Conservation (phyloP, 805 yeast genomes). For the Metschnikowia arizonensis region DNA sequence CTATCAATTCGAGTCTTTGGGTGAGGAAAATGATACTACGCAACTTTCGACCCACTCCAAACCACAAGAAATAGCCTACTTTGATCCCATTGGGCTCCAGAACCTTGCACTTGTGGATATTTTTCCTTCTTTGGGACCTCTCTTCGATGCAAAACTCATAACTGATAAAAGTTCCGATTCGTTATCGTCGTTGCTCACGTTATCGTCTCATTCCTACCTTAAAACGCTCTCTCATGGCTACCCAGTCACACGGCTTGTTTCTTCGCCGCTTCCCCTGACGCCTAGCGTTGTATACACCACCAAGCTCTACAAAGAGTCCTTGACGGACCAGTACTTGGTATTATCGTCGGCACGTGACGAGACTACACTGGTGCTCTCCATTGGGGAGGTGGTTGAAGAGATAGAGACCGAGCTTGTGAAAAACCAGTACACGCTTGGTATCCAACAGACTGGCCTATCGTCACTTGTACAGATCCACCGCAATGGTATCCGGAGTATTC, state of each 20-base stretch:
- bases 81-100: constrained; percentile 38
- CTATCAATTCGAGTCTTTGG: constrained; percentile 78
- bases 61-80: neutral
- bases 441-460: constrained; percentile 59
- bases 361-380: constrained; percentile 66
- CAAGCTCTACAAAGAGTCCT: constrained; percentile 41
- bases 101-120: constrained; percentile 59
- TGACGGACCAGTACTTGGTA: constrained; percentile 59
- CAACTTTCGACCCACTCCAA: neutral
- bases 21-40: constrained; percentile 44
- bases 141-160: constrained; percentile 27
- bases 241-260: constrained; percentile 57
- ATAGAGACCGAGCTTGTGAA: constrained; percentile 61
- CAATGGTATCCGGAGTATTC: constrained; percentile 60
- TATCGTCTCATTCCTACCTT: constrained; percentile 43
- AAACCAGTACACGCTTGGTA: constrained; percentile 58
- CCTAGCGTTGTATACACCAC: constrained; percentile 66
- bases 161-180: neutral
- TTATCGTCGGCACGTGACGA: constrained; percentile 53
- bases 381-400: constrained; percentile 79
- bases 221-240: constrained; percentile 54
- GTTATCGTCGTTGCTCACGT: constrained; percentile 19
- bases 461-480: constrained; percentile 71
- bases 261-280: constrained; percentile 68
- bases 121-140: constrained; percentile 50